Evolutionary conservation across 2,329 filamentous ascomycete genomes (phyloP), one percentile per base, ranked within the genome.

Genomic region (Reticulascus tulasneorum): DNA sequence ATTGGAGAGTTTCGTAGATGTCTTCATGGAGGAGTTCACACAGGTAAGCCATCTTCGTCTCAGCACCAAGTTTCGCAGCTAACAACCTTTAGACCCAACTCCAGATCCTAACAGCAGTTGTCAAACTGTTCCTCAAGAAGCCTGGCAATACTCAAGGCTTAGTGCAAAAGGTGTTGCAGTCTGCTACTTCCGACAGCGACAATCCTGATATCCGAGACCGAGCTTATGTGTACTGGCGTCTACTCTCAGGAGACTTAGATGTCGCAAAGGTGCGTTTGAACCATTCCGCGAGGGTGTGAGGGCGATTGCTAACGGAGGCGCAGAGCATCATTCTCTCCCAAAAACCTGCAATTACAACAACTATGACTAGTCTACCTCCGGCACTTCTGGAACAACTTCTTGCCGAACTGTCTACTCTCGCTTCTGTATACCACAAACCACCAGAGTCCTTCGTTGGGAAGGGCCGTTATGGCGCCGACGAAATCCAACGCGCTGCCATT

Each of bases 391-490:
- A 98, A 44, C 83, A 89, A 59, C 79, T 98, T n/a, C 78, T 98
- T 8, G 74, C 76, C 9, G 91, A 98, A 61, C 78, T 98, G 21
- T 97, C 91, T 10, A 96, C 93, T 9, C 77, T 98, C 20, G 89
- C 93, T 7, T 97, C 91, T 2, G 93, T 98, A 16, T 98, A 98
- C 66, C 93, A 98, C 77, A 97, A 95, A 67, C 90, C 90, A 8
- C 90, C 93, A 28, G 88, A 94, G 73, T 89, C 91, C n/a, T 98
- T 98, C 62, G 84, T 98, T 39, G 93, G 93, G 49, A 89, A 94
- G 64, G 93, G 93, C 26, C 82, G 91, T 28, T 96, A 87, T 50
- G 93, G 91, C 23, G 90, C 93, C 31, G 90, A 95, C 60, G 89
- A 87, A 42, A 88, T 98, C 54, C 93, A 97, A 63, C 84, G 85